Base-by-base conservation (phyloP, 78 protist species). In the Speleostelium caveatum region DNA sequence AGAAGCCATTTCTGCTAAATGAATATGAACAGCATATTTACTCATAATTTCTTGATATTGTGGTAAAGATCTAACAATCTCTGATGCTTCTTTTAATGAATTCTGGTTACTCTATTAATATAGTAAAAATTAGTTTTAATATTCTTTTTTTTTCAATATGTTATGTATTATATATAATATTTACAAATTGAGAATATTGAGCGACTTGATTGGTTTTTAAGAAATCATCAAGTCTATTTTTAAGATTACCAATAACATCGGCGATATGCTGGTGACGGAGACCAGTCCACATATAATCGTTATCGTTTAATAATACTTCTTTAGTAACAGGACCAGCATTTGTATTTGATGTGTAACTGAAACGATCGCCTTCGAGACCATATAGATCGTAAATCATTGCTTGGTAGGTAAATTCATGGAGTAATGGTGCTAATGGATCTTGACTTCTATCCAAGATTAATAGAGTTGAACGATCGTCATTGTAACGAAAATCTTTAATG, bases 371-470 rank as follows among this genome's bases (percentile, higher is more conserved):
- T 45, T 88, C 80, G 32, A 95, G 36, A 60, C 65, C 79, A 24
- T 96, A 85, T 26, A 94, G 26, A 75, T 95, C 98, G 63, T 92
- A 86, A 36, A 73, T 75, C 97, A 96, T 95, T 38, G 97, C 97
- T 41, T 96, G 97, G 86, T 96, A 96, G 58, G 97, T 89, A 62
- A 90, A 95, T 72, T 96, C 98, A 51, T 94, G 96, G 26, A 96
- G 72, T 10, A 96, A 58, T 53, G 98, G 98, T 4, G 97, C 60
- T n/a, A 95, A 26, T 41, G 93, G 88, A 62, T 96, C 98, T 35
- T 71, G 65, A 0, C 79, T 16, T n/a, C 98, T 86, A 86, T 94
- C 98, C 39, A 93, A 2, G 19, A 96, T 58, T 17, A 96, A 73
- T 10, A 96, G 73, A 35, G 88, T 69, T 10, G 79, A 36, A 19